Base-by-base conservation (phyloP, 1,139 yeast species). In the Geotrichum restrictum region DNA sequence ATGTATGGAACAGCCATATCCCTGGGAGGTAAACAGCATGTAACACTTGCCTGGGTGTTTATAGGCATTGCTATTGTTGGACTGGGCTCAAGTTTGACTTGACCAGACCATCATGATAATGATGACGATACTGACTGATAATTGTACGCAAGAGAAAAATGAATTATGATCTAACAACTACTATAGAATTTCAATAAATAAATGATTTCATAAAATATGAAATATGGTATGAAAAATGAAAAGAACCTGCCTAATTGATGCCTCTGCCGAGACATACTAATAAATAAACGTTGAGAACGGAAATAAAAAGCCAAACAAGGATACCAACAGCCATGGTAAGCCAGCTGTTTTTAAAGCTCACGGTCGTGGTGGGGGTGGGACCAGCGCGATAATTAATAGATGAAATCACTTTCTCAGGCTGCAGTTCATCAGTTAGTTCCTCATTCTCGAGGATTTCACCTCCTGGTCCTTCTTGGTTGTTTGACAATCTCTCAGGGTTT, bases 1-100 rank as follows among this genome's bases (percentile, higher is more conserved):
- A 87, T 91, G 95, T 85, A 87, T 66, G 85, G 88, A 0, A 79
- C 88, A 31, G 84, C 93, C 0, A 79, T 85, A 16, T 73, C 80
- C 1, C 85, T 83, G 67, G 88, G 89, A 10, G 88, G 88, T 4
- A 57, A 63, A 13, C 69, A 66, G 39, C 56, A 60, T 10, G 51
- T 53, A 1, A 65, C 69, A 1, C 46, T 68, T 29, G 49, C 56
- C 4, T 66, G 65, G 58, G 66, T 67, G 10, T 60, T 70, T 36
- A 18, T 61, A 6, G 74, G 74, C 1, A 65, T 67, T 32, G 52
- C 63, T 8, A 44, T 65, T 11, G 62, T 65, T 36, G 69, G 69
- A 11, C 19, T 49, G 11, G 54, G 51, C 8, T 47, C 46, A 11
- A 48, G 57, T 32, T 33, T 54, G 40, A 49, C 50, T 14, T 46